Conservation (phyloP, 495 filamentous ascomycete species). For the Entonaema liquescens region DNA sequence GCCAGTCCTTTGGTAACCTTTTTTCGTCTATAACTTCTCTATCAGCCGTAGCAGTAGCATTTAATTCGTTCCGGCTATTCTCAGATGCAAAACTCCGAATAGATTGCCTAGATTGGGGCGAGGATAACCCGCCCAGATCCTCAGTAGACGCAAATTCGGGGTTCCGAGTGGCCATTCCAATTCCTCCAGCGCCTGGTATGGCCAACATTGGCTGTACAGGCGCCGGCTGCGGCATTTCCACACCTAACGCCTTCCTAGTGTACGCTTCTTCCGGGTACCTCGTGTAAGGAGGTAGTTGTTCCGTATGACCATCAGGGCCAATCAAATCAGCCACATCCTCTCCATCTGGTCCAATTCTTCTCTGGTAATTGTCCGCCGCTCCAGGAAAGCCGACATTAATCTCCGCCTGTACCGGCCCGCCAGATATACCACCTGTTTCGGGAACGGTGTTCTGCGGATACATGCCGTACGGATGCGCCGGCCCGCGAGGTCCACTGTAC, state of each 20-base stretch:
- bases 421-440: constrained; percentile 23
- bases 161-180: constrained; percentile 62
- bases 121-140: constrained; percentile 50
- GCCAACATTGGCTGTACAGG: constrained; percentile 36
- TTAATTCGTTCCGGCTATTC: constrained; percentile 54
- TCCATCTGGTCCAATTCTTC: constrained; percentile 77
- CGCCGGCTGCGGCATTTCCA: constrained; percentile 29
- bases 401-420: constrained; percentile 39
- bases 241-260: constrained; percentile 45
- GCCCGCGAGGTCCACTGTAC: constrained; percentile 68
- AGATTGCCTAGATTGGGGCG: constrained; percentile 62
- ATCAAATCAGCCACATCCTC: constrained; percentile 86
- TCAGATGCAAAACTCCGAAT: constrained; percentile 59
- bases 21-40: constrained; percentile 51
- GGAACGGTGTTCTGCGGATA: constrained; percentile 74
- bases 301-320: constrained; percentile 89
- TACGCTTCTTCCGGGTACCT: constrained; percentile 72
- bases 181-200: constrained; percentile 59
- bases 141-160: constrained; percentile 65
- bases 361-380: constrained; percentile 68
- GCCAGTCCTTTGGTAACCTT: constrained; percentile 61
- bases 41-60: constrained; percentile 44
- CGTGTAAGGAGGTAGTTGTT: constrained; percentile 90
- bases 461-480: constrained; percentile 85
- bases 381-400: constrained; percentile 83